phyloP scores from a whole-genome alignment of 495 filamentous ascomycete genomes.

The Chaetomium tenue region DNA sequence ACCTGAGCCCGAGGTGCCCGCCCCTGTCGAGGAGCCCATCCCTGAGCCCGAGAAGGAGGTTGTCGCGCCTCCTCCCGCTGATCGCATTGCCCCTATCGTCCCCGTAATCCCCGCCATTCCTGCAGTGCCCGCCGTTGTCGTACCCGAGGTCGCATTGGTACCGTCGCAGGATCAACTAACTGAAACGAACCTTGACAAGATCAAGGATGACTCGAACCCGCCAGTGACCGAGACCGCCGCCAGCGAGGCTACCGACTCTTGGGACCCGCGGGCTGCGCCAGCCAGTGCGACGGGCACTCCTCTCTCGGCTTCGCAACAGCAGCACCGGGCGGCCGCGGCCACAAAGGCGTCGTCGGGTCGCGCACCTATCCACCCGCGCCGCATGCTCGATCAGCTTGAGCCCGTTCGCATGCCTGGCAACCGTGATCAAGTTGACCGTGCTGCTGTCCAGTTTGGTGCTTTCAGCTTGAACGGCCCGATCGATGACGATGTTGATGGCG shows the following conservation, averaged over 20 bases:
- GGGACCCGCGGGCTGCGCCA: slow-evolving; percentile 61
- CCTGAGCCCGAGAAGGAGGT: slow-evolving; percentile 34
- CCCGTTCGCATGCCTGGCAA: slow-evolving; percentile 99
- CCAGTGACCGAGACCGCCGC: slow-evolving; percentile 76
- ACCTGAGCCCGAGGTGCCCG: slow-evolving; percentile 38
- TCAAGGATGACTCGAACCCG: slow-evolving; percentile 74
- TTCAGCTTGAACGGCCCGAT: slow-evolving; percentile 81
- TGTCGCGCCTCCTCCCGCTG: slow-evolving; percentile 21
- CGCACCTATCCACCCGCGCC: slow-evolving; percentile 73
- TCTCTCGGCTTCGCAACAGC: slow-evolving; percentile 54
- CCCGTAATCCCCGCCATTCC: slow-evolving; percentile 27
- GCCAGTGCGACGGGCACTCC: slow-evolving; percentile 54
- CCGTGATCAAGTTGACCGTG: slow-evolving; percentile 79
- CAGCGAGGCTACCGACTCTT: slow-evolving; percentile 84
- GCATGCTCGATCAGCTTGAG: slow-evolving; percentile 90
- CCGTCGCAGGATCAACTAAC: slow-evolving; percentile 85
- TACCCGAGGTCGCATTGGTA: slow-evolving; percentile 55
- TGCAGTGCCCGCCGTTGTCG: slow-evolving; percentile 38
- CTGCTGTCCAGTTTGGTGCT: slow-evolving; percentile 96
- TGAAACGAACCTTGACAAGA: slow-evolving; percentile 83
- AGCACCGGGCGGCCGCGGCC: slow-evolving; percentile 60
- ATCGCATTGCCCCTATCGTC: slow-evolving; percentile 14
- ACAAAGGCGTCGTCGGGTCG: slow-evolving; percentile 67
- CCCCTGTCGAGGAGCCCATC: slow-evolving; percentile 36
- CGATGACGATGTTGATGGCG: slow-evolving; percentile 83